Evolutionary conservation across 1,284 basidiomycete species (phyloP), one percentile per base, ranked within the genome.

Genomic region (Fomes fomentarius): DNA sequence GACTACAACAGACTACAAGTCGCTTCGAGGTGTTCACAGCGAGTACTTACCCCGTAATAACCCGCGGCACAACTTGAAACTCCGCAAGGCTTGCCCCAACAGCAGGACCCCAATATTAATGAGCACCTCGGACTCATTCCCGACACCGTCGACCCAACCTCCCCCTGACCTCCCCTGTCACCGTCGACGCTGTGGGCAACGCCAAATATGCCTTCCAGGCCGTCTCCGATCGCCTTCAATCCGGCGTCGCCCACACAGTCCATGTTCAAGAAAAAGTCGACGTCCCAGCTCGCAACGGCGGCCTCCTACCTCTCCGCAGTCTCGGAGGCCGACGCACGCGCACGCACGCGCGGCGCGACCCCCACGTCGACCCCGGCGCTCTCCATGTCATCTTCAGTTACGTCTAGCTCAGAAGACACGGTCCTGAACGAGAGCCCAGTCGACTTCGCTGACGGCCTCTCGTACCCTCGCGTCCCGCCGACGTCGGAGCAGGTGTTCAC

Each of bases 401-500:
- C 87, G 7, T 73, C 77, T 3, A 82, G 81, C 10, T 85, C 85
- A 0, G 81, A 86, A 58, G 87, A 89, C 61, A 83, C 80, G 10
- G 72, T 84, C 4, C 69, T 85, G 42, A 72, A 81, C 58, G 86
- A 88, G 51, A 61, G 63, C 25, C 71, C 75, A 19, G 74, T 76
- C 34, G 74, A 81, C 61, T 76, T 77, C 64, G 65, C 69, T 0
- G 79, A 85, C 66, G 81, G 80, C 7, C 78, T 91, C 33, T 66
- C 78, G 15, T 74, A 82, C 50, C 87, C 89, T 22, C 65, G 72
- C 46, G 73, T 74, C 17, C 85, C 89, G 3, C 88, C 89, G 1
- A 91, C 84, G 38, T 91, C 89, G 0, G 84, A 88, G 65, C 85
- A 91, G 66, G 78, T 87, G 26, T 90, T 89, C 68, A 78, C 74